Evolutionary conservation across 2,329 filamentous ascomycete genomes (phyloP), one percentile per base, ranked within the genome.

Genomic region (Rhynchosporium secalis): DNA sequence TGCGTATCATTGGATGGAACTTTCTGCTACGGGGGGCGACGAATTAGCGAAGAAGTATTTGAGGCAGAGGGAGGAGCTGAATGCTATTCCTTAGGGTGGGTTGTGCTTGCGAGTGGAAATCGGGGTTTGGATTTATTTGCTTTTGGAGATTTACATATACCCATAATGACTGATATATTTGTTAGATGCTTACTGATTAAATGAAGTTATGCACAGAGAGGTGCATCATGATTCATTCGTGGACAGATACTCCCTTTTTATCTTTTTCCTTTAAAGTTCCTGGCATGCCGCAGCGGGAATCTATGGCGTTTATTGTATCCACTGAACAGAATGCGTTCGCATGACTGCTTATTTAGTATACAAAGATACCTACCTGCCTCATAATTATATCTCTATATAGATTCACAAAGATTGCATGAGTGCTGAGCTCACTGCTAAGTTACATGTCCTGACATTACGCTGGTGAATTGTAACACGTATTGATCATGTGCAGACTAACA

Each of bases 1-100:
- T 62, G 94, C 94, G 9, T 87, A 96, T 76, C 94, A 98, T 79
- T 98, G 94, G 93, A 97, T 98, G 92, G 91, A 94, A 78, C 81
- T 91, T 68, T 92, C 91, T 43, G 90, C 91, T 70, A 83, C 84
- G 60, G 92, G 92, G n/a, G 92, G 92, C 1, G 94, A 98, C 74
- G 85, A 89, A 72, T 79, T 96, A 69, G 94, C 94, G 26, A 88
- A 86, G 73, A 89, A 88, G 74, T 93, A 94, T 76, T 78, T 97
- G 75, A 83, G 88, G 66, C 91, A 96, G 77, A 69, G 72, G 26
- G 72, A 73, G 59, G 72, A 73, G 64, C 40, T 74, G 56, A 73
- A 73, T 62, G 71, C 70, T 40, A 68, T 73, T 54, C 71, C 72
- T 54, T 73, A 46, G 20, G 46, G 8, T 48, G 10, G 1, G 4